phyloP scores from a whole-genome alignment of 1,284 basidiomycete species.

The Paramarasmius palmivorus region DNA sequence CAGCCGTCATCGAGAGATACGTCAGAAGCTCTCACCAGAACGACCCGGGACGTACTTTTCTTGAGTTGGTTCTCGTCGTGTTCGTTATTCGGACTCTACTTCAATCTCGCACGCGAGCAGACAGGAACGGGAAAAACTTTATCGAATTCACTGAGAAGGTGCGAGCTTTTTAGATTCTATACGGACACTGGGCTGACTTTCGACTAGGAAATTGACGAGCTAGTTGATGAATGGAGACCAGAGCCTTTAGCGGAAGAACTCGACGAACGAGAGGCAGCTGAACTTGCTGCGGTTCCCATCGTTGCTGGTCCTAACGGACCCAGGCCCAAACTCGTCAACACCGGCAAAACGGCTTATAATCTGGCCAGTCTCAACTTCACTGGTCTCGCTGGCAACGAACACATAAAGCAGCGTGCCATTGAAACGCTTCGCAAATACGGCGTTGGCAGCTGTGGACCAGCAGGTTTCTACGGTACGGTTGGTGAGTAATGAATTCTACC shows the following conservation, averaged over 20 bases:
- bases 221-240: slow-evolving; percentile 94
- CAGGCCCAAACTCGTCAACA: slow-evolving; percentile 75
- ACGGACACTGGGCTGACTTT: not conserved
- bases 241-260: slow-evolving; percentile 79
- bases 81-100: slow-evolving; percentile 90
- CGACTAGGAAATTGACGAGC: slow-evolving; percentile 89
- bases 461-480: slow-evolving; percentile 96
- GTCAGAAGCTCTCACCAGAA: slow-evolving; percentile 89
- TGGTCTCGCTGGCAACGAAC: slow-evolving; percentile 86
- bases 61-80: slow-evolving; percentile 88
- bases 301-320: slow-evolving; percentile 83
- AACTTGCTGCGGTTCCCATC: slow-evolving; percentile 76
- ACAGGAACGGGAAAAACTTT: slow-evolving; percentile 86
- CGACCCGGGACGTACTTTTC: slow-evolving; percentile 88
- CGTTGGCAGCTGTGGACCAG: slow-evolving; percentile 93
- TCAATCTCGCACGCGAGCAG: slow-evolving; percentile 87
- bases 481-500: slow-evolving; percentile 45
- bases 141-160: slow-evolving; percentile 92
- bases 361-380: slow-evolving; percentile 93
- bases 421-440: slow-evolving; percentile 92
- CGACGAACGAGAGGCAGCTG: slow-evolving; percentile 59
- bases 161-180: slow-evolving; percentile 18
- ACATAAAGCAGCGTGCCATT: slow-evolving; percentile 84
- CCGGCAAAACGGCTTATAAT: slow-evolving; percentile 84
- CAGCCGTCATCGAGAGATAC: slow-evolving; percentile 88